phyloP scores from a whole-genome alignment of 2,329 filamentous ascomycete genomes.

The Diplocarpon mali region DNA sequence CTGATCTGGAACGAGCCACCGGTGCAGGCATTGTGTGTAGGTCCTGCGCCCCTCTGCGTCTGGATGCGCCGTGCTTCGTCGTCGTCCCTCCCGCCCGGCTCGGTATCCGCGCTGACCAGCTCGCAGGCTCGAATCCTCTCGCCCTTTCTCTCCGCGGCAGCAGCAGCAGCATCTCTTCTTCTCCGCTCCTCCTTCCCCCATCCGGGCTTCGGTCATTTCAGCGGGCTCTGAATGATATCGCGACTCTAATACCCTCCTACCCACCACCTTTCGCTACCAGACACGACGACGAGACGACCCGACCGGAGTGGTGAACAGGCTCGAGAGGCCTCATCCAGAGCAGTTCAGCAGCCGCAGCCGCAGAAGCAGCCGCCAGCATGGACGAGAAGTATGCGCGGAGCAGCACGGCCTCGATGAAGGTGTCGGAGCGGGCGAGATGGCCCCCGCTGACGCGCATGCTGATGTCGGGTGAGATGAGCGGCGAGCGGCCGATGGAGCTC shows the following conservation, averaged over 20 bases:
- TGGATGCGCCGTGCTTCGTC: conserved; percentile 10
- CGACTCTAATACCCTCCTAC: conserved; percentile 15
- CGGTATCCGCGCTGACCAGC: conserved; percentile 10
- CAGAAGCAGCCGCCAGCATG: conserved; percentile 21
- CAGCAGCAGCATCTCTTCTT: conserved; percentile 13
- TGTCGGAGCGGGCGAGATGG: conserved; percentile 67
- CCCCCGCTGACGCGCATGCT: conserved; percentile 74
- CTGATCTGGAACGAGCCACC: conserved; percentile 22
- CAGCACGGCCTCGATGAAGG: conserved; percentile 31
- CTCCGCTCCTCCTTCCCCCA: not conserved
- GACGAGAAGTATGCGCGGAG: conserved; percentile 20
- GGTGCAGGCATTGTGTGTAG: conserved; percentile 27
- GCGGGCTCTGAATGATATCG: conserved; percentile 28
- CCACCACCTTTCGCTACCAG: conserved; percentile 6
- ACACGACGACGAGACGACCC: conserved; percentile 4
- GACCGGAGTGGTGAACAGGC: conserved; percentile 6
- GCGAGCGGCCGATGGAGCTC: conserved; percentile 58
- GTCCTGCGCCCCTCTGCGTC: conserved; percentile 12
- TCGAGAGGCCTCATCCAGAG: conserved; percentile 11
- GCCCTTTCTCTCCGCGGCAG: conserved; percentile 11
- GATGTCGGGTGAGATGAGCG: conserved; percentile 71
- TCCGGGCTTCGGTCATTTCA: conserved; percentile 26
- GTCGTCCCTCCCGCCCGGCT: conserved; percentile 14
- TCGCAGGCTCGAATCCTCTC: conserved; percentile 21
- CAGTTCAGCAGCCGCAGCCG: too few relatives aligned